Percentiles rank a stretch among this genome's conserved stretches.
Evolutionary conservation across 495 filamentous ascomycete species (phyloP).

Genomic region (Daldinia concentrica): DNA sequence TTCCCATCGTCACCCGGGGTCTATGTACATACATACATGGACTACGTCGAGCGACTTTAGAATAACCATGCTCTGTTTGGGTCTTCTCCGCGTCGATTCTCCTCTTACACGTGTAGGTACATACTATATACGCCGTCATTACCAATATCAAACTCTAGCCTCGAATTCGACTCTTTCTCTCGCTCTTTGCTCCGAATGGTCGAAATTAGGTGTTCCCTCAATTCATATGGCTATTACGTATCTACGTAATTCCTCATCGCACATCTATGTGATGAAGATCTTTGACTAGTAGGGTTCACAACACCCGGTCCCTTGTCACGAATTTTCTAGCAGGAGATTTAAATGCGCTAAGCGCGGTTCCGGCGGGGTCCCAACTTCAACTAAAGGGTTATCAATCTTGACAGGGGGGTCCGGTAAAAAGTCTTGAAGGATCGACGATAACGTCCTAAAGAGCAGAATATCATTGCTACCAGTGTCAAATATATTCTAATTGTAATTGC

Average conservation of each 20-base stretch:
- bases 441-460: background rate
- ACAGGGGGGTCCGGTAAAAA: background rate
- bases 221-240: background rate
- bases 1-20: background rate
- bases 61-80: background rate
- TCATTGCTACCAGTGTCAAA: background rate
- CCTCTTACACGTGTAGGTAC: background rate
- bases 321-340: constrained; percentile 6
- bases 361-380: background rate
- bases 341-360: constrained; percentile 27
- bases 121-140: background rate
- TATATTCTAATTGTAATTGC: background rate
- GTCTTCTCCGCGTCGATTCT: background rate
- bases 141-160: background rate
- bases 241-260: background rate
- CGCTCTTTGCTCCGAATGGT: background rate
- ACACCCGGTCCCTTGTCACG: background rate
- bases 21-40: background rate
- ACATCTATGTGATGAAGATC: background rate
- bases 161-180: background rate
- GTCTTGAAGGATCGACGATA: background rate
- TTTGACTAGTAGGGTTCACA: background rate
- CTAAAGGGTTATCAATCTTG: background rate
- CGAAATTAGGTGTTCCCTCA: background rate
- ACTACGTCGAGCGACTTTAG: background rate